phyloP scores from a whole-genome alignment of 805 yeast species.

The Cyberlindnera amylophila region DNA sequence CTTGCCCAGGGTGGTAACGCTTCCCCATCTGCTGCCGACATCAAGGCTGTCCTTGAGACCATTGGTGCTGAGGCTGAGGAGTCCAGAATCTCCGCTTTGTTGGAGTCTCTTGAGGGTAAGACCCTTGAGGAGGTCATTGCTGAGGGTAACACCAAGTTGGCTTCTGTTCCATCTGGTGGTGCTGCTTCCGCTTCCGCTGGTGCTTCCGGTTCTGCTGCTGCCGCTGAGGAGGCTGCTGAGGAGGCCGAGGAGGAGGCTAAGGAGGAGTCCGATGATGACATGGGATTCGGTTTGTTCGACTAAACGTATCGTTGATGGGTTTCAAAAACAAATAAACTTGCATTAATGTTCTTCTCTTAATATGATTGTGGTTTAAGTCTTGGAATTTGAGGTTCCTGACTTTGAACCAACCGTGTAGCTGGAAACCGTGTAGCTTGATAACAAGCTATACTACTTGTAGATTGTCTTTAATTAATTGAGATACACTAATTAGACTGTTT shows the following conservation, averaged over 20 bases:
- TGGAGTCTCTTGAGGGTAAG: conserved; percentile 78
- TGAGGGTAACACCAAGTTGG: conserved; percentile 76
- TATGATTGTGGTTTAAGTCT: neutral
- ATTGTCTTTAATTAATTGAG: too few relatives aligned
- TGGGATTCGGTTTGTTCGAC: conserved; percentile 92
- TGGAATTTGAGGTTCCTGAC: neutral
- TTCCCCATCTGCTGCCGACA: conserved; percentile 75
- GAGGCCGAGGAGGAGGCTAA: conserved; percentile 51
- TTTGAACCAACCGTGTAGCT: neutral
- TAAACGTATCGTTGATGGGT: conserved; percentile 33
- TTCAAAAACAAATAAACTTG: conserved; percentile 4
- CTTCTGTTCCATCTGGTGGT: conserved; percentile 81
- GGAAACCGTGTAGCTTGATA: neutral
- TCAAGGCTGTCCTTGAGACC: conserved; percentile 65
- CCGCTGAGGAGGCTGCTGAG: conserved; percentile 51
- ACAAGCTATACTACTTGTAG: too few relatives aligned
- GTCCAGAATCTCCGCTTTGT: conserved; percentile 65
- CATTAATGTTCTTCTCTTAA: conserved; percentile 9
- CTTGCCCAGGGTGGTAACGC: conserved; percentile 85
- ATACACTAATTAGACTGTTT: too few relatives aligned
- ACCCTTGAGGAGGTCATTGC: conserved; percentile 67
- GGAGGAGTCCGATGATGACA: conserved; percentile 77
- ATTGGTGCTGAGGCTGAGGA: conserved; percentile 81
- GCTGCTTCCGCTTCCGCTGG: conserved; percentile 62
- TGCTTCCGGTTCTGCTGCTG: conserved; percentile 53